phyloP scores from a whole-genome alignment of 257 asterid species.

The Marsdenia floribunda region DNA sequence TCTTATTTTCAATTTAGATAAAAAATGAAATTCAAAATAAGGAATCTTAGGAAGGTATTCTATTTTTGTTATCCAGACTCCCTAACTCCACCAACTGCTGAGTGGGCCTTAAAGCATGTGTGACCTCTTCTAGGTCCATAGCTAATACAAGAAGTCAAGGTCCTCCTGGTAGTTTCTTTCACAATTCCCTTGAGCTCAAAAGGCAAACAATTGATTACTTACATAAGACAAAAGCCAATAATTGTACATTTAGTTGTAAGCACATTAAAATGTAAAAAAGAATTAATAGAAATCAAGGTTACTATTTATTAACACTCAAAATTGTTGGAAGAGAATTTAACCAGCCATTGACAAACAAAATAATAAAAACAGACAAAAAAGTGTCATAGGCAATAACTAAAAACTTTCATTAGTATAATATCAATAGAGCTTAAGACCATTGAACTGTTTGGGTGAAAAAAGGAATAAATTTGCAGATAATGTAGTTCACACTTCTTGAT shows the following conservation, averaged over 20 bases:
- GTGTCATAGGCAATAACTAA: not conserved
- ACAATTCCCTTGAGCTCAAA: not conserved
- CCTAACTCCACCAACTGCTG: no score
- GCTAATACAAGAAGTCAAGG: not conserved
- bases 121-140: not conserved
- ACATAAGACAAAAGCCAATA: not conserved
- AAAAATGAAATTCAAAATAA: not conserved
- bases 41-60: not conserved
- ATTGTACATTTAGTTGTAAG: not conserved
- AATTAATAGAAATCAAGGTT: not conserved
- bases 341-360: not conserved
- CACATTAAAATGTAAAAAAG: not conserved
- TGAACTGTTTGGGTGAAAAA: not conserved
- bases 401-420: not conserved
- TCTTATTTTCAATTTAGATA: not conserved
- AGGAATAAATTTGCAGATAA: not conserved
- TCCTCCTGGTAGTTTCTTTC: not conserved
- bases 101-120: not conserved
- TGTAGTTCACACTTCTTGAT: slow-evolving; percentile 4
- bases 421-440: not conserved
- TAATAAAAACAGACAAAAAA: not conserved
- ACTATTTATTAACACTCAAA: not conserved
- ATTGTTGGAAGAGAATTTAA: not conserved
- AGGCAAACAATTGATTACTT: not conserved
- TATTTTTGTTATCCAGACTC: not conserved